Conservation (phyloP, 768 basidiomycete species). For the Pisolithus orientalis region DNA sequence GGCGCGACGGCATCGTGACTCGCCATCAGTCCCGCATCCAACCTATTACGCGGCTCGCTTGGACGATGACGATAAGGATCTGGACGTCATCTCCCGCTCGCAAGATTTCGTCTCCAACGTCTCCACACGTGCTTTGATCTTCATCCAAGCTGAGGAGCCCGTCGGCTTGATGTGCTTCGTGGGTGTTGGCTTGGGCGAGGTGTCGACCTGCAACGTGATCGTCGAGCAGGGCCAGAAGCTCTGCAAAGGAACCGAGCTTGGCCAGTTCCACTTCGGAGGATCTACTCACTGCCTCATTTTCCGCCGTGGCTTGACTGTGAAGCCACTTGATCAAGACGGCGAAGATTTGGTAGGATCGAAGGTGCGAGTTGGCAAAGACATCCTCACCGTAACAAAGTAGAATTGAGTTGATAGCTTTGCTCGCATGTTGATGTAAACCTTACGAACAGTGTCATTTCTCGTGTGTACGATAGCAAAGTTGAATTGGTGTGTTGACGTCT, state of each 20-base stretch:
- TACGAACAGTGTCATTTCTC: too few relatives aligned
- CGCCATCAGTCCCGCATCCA: background rate
- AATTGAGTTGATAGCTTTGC: background rate
- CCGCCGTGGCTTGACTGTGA: constrained; percentile 8
- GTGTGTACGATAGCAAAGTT: too few relatives aligned
- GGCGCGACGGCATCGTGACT: constrained; percentile 25
- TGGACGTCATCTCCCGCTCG: constrained; percentile 17
- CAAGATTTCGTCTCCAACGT: constrained; percentile 1
- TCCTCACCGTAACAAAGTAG: background rate
- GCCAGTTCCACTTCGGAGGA: constrained; percentile 52
- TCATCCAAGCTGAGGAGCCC: constrained; percentile 45
- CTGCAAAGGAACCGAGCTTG: constrained; percentile 45
- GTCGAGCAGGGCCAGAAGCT: constrained; percentile 32
- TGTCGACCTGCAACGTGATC: constrained; percentile 40
- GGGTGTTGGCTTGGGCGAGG: constrained; percentile 53
- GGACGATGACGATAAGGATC: constrained; percentile 19
- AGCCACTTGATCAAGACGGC: background rate
- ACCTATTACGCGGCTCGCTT: constrained; percentile 38
- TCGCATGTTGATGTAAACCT: too few relatives aligned
- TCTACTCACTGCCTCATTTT: constrained; percentile 42
- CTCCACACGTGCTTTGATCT: constrained; percentile 31
- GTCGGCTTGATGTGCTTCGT: constrained; percentile 53
- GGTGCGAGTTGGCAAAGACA: background rate
- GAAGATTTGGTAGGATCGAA: background rate
- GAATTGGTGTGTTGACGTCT: too few relatives aligned